These are phyloP conservation scores for Beauveria asiatica DNA, from an alignment of 2,329 filamentous ascomycete genomes.

Conservation along the genomic window DNA sequence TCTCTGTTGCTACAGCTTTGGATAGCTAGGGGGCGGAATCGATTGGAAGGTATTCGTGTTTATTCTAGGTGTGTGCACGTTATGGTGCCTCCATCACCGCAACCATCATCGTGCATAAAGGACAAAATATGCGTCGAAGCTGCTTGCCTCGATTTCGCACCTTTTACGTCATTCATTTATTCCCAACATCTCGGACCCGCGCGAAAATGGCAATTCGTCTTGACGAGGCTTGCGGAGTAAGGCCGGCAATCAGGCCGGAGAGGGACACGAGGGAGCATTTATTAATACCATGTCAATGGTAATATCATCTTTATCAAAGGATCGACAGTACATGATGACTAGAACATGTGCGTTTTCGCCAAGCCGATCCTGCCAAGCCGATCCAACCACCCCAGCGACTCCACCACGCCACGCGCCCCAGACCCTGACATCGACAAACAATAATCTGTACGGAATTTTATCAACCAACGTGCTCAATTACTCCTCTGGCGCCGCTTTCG, in stretches of 20 bases:
- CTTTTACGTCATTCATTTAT: neutral
- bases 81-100: no score
- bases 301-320: neutral
- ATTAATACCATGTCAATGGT: no score
- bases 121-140: no score
- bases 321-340: neutral
- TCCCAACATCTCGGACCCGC: neutral
- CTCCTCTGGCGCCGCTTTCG: neutral
- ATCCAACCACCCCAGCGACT: no score
- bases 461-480: neutral
- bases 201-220: neutral
- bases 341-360: neutral
- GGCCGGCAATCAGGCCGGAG: neutral
- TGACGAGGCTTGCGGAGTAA: neutral
- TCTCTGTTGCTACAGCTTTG: no score
- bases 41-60: no score
- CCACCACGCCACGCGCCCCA: no score
- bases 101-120: no score
- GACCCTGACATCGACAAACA: neutral
- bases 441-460: no score
- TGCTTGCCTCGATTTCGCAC: neutral
- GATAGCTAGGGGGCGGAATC: no score
- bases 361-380: neutral
- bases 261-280: no score
- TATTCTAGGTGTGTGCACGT: no score